Evolutionary conservation across 371 early-diverging fungal genomes (phyloP), one percentile per base, ranked within the genome.

Genomic region (Mucor plumbeus): DNA sequence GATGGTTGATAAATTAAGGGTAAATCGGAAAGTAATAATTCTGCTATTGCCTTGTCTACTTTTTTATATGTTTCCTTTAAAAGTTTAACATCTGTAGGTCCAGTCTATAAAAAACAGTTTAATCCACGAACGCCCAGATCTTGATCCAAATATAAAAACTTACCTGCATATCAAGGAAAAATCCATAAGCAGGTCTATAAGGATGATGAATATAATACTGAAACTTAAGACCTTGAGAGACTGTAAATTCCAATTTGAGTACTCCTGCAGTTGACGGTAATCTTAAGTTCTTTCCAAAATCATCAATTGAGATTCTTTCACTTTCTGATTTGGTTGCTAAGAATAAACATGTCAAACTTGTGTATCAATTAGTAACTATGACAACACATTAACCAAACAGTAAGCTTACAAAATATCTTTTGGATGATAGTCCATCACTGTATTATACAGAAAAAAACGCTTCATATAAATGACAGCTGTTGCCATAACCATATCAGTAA

Each of bases 401-500:
- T 9, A 34, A 13, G 41, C 65, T 71, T 83, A 90, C 93, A 94
- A 84, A 56, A 95, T 88, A 64, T 88, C 85, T 66, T 93, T 94
- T 11, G 94, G 94, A 64, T 91, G 93, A 71, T 95, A 93, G 68
- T 96, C 95, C 90, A 97, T 93, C 13, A 92, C 86, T 3, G 92
- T 89, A 65, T 95, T 93, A 71, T 85, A 80, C 38, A 97, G 77
- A 76, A 90, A 96, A 82, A 95, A 97, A 11, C 97, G 91, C 73
- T 95, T 96, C 88, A 95, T 92, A 61, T 91, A 95, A 17, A 88
- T 87, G n/a, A 96, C 85, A 0, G 96, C 92, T 1, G 97, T 95
- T 44, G 95, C 94, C 71, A 71, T 67, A 4, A 67, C 71, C 47
- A 67, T 64, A 17, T 71, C 64, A 13, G 59, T 33, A 41, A 67